phyloP scores from a whole-genome alignment of 2,329 filamentous ascomycete genomes.

The Diplodia intermedia region DNA sequence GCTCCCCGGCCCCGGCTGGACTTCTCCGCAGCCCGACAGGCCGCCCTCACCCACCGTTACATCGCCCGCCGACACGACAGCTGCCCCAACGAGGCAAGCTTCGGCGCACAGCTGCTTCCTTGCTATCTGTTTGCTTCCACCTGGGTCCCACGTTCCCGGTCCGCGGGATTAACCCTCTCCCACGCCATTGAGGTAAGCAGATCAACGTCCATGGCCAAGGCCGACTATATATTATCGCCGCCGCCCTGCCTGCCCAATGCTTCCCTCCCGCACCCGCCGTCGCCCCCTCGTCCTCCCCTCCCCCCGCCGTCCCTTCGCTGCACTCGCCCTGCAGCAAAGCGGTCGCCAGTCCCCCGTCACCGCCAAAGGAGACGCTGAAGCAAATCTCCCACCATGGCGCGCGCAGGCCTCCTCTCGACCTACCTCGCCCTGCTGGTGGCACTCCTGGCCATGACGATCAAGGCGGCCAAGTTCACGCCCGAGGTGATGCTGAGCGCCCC shows the following conservation, averaged over 20 bases:
- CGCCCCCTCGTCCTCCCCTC: background rate
- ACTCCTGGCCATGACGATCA: slow-evolving; percentile 67
- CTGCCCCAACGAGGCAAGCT: slow-evolving; percentile 22
- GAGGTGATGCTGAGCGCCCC: slow-evolving; percentile 79
- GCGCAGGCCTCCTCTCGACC: slow-evolving; percentile 17
- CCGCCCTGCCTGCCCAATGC: background rate
- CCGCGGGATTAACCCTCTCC: slow-evolving; percentile 15
- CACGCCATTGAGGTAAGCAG: slow-evolving; percentile 21
- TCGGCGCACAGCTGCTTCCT: background rate
- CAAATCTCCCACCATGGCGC: slow-evolving; percentile 10
- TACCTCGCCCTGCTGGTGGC: slow-evolving; percentile 28
- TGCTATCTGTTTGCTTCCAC: slow-evolving; percentile 7
- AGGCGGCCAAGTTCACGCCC: slow-evolving; percentile 74
- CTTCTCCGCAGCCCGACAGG: slow-evolving; percentile 9
- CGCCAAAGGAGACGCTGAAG: slow-evolving; percentile 7
- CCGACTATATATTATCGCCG: slow-evolving; percentile 26
- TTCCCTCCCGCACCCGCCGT: background rate
- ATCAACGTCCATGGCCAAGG: background rate
- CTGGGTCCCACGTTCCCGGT: slow-evolving; percentile 20
- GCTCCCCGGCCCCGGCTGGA: slow-evolving; percentile 9
- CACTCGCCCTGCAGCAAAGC: slow-evolving; percentile 7
- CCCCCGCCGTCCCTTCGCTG: background rate
- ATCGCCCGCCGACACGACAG: slow-evolving; percentile 22
- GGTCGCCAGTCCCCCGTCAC: slow-evolving; percentile 6
- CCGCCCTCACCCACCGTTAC: slow-evolving; percentile 7